Percentiles rank a stretch among this genome's conserved stretches.
Conservation (phyloP, 73 alveolate species). For the Paramecium biaurelia region DNA sequence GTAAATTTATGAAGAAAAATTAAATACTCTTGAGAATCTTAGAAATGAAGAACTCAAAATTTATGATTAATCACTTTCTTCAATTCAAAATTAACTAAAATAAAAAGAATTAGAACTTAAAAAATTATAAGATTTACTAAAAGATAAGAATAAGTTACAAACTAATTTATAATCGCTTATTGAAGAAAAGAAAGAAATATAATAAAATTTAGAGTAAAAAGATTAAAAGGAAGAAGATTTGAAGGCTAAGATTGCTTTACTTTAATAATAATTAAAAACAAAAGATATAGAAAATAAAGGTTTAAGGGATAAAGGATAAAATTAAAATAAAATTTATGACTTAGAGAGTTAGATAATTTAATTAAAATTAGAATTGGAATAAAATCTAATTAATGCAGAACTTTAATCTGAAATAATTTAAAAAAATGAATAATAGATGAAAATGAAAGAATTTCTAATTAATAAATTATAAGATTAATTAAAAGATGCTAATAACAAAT, state of each 20-base stretch:
- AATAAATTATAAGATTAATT: not conserved
- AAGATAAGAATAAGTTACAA: not conserved
- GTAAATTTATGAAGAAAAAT: not conserved
- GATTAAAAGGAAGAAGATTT: not conserved
- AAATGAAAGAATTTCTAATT: not conserved
- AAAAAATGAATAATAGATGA: not conserved
- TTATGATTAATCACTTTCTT: not conserved
- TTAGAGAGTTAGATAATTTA: not conserved
- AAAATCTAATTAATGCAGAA: not conserved
- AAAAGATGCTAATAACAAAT: not conserved
- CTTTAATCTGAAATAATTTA: not conserved
- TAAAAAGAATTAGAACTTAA: not conserved
- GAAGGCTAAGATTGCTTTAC: not conserved
- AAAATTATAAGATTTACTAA: not conserved
- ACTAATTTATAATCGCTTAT: not conserved
- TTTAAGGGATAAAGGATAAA: not conserved
- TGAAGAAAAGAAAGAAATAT: not conserved
- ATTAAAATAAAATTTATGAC: not conserved
- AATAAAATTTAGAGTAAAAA: not conserved
- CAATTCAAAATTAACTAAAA: not conserved
- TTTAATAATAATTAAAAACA: not conserved
- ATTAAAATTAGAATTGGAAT: not conserved
- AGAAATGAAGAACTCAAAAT: not conserved
- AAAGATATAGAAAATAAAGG: not conserved
- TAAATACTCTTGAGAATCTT: not conserved